These are phyloP conservation scores for Rhodotorula sp. DNA, from an alignment of 1,284 basidiomycete species.

Conservation along the genomic window DNA sequence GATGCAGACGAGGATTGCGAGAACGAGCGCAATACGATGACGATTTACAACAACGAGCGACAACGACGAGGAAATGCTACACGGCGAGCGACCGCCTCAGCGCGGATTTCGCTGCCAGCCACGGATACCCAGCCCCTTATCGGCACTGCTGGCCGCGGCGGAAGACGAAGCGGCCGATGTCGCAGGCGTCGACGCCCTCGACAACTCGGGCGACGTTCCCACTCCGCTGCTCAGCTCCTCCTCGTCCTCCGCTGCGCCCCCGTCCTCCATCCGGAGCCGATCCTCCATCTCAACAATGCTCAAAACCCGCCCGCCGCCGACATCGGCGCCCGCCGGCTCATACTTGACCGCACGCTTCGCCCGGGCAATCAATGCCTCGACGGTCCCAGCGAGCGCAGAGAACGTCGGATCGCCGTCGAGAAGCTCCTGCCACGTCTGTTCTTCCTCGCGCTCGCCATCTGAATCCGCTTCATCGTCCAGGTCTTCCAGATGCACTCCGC, in stretches of 20 bases:
- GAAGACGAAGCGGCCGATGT: too few species aligned
- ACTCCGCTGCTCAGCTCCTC: too few species aligned
- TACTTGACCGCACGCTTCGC: constrained; percentile 38
- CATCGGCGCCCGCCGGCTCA: constrained; percentile 6
- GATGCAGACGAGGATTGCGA: too few species aligned
- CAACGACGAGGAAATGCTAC: too few species aligned
- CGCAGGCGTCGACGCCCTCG: background rate
- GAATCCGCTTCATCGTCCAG: constrained; percentile 8
- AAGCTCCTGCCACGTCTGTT: constrained; percentile 41
- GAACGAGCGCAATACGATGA: too few species aligned
- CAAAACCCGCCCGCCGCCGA: constrained; percentile 23
- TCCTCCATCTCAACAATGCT: constrained; percentile 29
- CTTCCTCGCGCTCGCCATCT: constrained; percentile 1
- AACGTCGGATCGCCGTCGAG: constrained; percentile 39
- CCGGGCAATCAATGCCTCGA: constrained; percentile 38
- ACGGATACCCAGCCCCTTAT: too few species aligned
- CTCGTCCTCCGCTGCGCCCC: too few species aligned
- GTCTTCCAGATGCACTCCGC: background rate
- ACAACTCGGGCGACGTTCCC: too few species aligned
- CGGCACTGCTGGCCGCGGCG: too few species aligned
- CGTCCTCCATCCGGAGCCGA: background rate
- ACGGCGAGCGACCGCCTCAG: too few species aligned
- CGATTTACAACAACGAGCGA: too few species aligned
- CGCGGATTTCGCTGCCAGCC: too few species aligned
- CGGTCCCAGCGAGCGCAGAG: constrained; percentile 26